Percentiles rank a stretch among this genome's conserved stretches.
Conservation (phyloP, 1,284 basidiomycete species). For the Agaricales sp. region DNA sequence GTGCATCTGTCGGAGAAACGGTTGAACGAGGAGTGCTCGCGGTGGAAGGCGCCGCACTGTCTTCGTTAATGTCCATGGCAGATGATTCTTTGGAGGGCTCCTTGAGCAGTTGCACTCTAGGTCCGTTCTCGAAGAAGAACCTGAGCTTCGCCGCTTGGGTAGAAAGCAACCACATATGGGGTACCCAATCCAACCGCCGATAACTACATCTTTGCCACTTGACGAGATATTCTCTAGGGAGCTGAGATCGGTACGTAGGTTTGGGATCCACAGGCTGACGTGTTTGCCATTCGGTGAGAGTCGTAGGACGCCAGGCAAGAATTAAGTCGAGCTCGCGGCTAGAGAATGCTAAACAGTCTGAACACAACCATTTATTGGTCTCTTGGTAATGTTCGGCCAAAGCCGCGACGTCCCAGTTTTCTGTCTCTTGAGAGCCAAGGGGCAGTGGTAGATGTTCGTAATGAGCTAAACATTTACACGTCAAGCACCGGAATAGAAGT, state of each 20-base stretch:
- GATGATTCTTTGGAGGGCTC: slow-evolving; percentile 27
- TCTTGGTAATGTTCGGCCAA: slow-evolving; percentile 58
- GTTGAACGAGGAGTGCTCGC: slow-evolving; percentile 12
- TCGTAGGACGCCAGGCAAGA: slow-evolving; percentile 83
- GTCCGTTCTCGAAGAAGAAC: slow-evolving; percentile 66
- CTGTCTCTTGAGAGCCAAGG: slow-evolving; percentile 18
- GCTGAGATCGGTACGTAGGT: slow-evolving; percentile 43
- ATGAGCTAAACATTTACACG: slow-evolving; percentile 74
- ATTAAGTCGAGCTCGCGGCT: slow-evolving; percentile 67
- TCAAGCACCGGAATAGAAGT: slow-evolving; percentile 70
- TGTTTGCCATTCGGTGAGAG: slow-evolving; percentile 47
- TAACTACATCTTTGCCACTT: slow-evolving; percentile 80
- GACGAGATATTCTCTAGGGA: slow-evolving; percentile 83
- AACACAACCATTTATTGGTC: slow-evolving; percentile 62
- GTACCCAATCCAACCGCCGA: slow-evolving; percentile 75
- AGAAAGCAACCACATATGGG: slow-evolving; percentile 80
- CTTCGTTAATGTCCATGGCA: slow-evolving; percentile 20
- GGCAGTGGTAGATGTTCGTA: slow-evolving; percentile 64
- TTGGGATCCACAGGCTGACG: slow-evolving; percentile 27
- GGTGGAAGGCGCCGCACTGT: slow-evolving; percentile 18
- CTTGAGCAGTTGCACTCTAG: slow-evolving; percentile 56
- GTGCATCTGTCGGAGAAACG: slow-evolving; percentile 23
- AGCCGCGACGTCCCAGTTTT: slow-evolving; percentile 27
- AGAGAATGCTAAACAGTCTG: slow-evolving; percentile 69
- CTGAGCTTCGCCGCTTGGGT: slow-evolving; percentile 53